phyloP scores from a whole-genome alignment of 768 basidiomycete species.

The Lactarius quietus region DNA sequence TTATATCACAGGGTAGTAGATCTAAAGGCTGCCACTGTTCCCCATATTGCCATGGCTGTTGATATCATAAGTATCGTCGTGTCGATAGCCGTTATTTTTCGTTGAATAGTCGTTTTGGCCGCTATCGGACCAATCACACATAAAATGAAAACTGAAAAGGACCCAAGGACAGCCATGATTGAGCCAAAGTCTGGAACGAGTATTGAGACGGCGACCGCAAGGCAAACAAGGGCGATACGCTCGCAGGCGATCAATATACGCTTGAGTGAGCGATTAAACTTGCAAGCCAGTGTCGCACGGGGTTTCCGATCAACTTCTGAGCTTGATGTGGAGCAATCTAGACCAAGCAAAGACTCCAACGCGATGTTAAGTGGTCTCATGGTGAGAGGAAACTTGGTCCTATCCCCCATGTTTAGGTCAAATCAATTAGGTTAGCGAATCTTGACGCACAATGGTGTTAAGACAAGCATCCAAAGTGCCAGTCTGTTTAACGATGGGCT shows the following conservation, averaged over 20 bases:
- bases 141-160: constrained; percentile 70
- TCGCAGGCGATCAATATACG: constrained; percentile 47
- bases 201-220: constrained; percentile 69
- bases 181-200: constrained; percentile 75
- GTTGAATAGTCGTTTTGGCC: constrained; percentile 60
- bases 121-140: constrained; percentile 62
- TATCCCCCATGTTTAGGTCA: constrained; percentile 32
- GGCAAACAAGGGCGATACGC: constrained; percentile 52
- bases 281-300: constrained; percentile 30
- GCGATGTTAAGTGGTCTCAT: constrained; percentile 82
- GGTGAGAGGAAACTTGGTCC: constrained; percentile 84
- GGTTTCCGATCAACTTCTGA: constrained; percentile 25
- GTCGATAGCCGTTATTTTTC: constrained; percentile 50
- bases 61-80: constrained; percentile 49
- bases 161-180: constrained; percentile 87
- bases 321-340: constrained; percentile 41
- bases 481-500: constrained; percentile 64
- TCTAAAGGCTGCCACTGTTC: constrained; percentile 63
- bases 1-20: constrained; percentile 27
- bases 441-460: constrained; percentile 61
- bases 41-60: constrained; percentile 70
- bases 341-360: constrained; percentile 70
- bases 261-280: constrained; percentile 34
- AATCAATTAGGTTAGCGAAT: constrained; percentile 8
- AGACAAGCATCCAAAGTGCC: constrained; percentile 83